Conservation (phyloP, 495 filamentous ascomycete genomes). For the Thermothielavioides terrestris region DNA sequence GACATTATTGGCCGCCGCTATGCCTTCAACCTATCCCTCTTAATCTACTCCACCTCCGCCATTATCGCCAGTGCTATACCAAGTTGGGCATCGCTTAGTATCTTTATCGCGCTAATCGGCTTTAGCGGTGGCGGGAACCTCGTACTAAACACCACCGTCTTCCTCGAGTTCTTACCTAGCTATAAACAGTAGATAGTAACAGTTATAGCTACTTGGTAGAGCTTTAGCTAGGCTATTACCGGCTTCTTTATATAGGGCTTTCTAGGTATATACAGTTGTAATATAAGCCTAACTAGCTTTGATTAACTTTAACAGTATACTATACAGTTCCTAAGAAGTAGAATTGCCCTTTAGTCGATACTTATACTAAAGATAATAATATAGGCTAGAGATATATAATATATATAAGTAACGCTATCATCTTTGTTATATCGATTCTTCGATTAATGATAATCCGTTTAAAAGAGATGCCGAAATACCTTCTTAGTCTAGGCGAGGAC, state of each 20-base stretch:
- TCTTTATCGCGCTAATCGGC: conserved; percentile 59
- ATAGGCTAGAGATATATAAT: conserved; percentile 80
- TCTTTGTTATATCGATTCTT: conserved; percentile 55
- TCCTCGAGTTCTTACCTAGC: conserved; percentile 70
- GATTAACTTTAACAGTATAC: too few species aligned
- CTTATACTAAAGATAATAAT: conserved; percentile 55
- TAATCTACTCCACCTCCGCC: conserved; percentile 59
- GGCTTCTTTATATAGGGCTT: conserved; percentile 72
- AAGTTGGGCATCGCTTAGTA: conserved; percentile 55
- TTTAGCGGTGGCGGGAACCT: conserved; percentile 70
- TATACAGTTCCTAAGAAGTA: conserved; percentile 34
- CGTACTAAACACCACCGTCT: conserved; percentile 63
- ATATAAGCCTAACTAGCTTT: too few species aligned
- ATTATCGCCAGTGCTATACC: conserved; percentile 62
- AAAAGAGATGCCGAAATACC: conserved; percentile 65
- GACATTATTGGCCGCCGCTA: conserved; percentile 61
- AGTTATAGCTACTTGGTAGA: conserved; percentile 69
- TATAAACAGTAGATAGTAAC: conserved; percentile 71
- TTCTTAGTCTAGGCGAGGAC: conserved; percentile 56
- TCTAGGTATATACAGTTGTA: too few species aligned
- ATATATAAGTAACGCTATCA: conserved; percentile 54
- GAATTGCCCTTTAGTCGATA: conserved; percentile 48
- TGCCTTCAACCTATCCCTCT: conserved; percentile 65
- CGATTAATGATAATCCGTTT: conserved; percentile 60
- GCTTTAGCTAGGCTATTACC: conserved; percentile 60